Percentiles rank a stretch among this genome's conserved stretches.
These are phyloP conservation scores for Sugiyamaella chiloensis DNA, from an alignment of 805 yeast species.

Conservation along the genomic window DNA sequence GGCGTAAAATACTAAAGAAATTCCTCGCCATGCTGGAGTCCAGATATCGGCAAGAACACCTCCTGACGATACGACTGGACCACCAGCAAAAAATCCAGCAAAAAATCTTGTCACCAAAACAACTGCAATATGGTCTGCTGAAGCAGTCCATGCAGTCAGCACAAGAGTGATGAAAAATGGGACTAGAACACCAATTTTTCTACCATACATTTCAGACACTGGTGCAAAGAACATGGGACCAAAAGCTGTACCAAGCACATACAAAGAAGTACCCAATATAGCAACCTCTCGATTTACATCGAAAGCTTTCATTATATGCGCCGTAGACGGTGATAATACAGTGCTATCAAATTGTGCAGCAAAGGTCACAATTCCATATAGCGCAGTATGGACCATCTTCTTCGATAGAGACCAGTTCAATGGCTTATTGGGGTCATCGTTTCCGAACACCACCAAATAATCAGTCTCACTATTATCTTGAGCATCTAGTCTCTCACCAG, in stretches of 20 bases:
- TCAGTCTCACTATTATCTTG: conserved; percentile 9
- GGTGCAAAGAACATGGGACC: conserved; percentile 71
- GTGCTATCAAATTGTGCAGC: conserved; percentile 48
- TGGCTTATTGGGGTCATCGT: conserved; percentile 58
- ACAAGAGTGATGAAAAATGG: conserved; percentile 42
- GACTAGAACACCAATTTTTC: conserved; percentile 47
- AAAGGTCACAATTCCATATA: conserved; percentile 41
- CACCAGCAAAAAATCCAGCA: conserved; percentile 57
- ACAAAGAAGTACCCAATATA: conserved; percentile 53
- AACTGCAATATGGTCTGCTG: conserved; percentile 49
- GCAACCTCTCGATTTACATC: conserved; percentile 47
- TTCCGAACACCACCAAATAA: conserved; percentile 31
- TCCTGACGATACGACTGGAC: conserved; percentile 58
- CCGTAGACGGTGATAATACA: conserved; percentile 40
- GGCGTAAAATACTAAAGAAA: conserved; percentile 49
- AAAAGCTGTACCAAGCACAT: conserved; percentile 61
- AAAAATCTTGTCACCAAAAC: conserved; percentile 54
- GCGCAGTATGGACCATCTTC: conserved; percentile 39
- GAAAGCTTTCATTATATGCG: conserved; percentile 36
- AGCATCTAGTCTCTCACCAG: conserved; percentile 1
- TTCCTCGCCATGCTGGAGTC: conserved; percentile 49
- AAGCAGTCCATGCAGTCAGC: conserved; percentile 50
- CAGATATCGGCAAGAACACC: conserved; percentile 59
- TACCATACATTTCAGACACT: conserved; percentile 47
- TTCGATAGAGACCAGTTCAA: conserved; percentile 47